Evolutionary conservation across 306 rosid genomes (phyloP).

Genomic region (Lathyrus sativus): DNA sequence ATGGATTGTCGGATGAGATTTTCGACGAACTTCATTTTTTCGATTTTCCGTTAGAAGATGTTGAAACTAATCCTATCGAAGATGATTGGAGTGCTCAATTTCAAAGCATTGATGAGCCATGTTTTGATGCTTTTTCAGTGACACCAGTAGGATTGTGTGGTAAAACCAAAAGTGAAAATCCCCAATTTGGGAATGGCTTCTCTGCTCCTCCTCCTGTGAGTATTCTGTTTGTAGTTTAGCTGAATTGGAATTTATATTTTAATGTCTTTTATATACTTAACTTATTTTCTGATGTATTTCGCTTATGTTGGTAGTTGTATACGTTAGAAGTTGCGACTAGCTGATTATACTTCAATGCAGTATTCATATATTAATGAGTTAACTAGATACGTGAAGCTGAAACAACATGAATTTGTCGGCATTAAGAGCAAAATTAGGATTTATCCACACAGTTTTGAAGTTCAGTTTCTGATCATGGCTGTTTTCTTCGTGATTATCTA

Average conservation of each 20-base stretch:
- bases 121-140: conserved; percentile 49
- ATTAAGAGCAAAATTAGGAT: neutral
- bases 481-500: conserved; percentile 12
- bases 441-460: too few species aligned
- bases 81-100: conserved; percentile 68
- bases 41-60: conserved; percentile 77
- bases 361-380: conserved; percentile 28
- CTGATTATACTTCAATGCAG: conserved; percentile 7
- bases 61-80: conserved; percentile 49
- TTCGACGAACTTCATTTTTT: conserved; percentile 51
- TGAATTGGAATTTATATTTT: conserved; percentile 6
- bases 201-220: conserved; percentile 61
- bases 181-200: conserved; percentile 39
- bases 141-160: conserved; percentile 39
- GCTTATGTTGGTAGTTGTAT: neutral
- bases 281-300: conserved; percentile 3
- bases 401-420: conserved; percentile 7
- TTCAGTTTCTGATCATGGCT: conserved; percentile 4
- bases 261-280: conserved; percentile 3
- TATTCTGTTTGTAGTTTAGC: conserved; percentile 17
- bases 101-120: conserved; percentile 53
- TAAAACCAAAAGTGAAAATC: conserved; percentile 33
- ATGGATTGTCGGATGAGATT: conserved; percentile 54
- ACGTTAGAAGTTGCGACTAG: neutral
- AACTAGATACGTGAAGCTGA: conserved; percentile 15